phyloP scores from a whole-genome alignment of 495 filamentous ascomycete genomes.

The Penicillium odoratum region DNA sequence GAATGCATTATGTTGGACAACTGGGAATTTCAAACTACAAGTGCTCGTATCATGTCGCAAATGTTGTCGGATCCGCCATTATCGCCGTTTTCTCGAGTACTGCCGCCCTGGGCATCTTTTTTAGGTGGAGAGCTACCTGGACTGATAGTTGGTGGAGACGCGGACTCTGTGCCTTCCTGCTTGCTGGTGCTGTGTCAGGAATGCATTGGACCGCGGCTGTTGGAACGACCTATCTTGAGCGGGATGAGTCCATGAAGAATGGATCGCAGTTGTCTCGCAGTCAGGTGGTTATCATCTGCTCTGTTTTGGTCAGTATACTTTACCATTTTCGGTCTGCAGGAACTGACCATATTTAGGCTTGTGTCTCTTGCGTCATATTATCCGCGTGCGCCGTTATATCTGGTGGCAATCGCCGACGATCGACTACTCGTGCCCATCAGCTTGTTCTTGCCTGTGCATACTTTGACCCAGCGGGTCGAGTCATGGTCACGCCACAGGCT shows the following conservation, averaged over 20 bases:
- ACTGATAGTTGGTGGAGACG: slow-evolving; percentile 77
- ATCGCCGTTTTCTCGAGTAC: slow-evolving; percentile 72
- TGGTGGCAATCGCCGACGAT: slow-evolving; percentile 53
- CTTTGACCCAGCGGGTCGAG: slow-evolving; percentile 70
- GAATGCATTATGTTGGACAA: slow-evolving; percentile 90
- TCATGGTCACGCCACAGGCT: slow-evolving; percentile 80
- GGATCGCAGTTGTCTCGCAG: slow-evolving; percentile 48
- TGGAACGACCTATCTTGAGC: slow-evolving; percentile 65
- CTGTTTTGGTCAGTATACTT: slow-evolving; percentile 56
- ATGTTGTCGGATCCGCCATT: slow-evolving; percentile 67
- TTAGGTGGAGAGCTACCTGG: slow-evolving; percentile 73
- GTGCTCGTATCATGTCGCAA: slow-evolving; percentile 53
- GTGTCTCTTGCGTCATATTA: slow-evolving; percentile 59
- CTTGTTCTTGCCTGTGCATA: slow-evolving; percentile 74
- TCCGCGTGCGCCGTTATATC: slow-evolving; percentile 57
- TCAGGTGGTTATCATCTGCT: slow-evolving; percentile 62
- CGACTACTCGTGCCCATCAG: slow-evolving; percentile 69
- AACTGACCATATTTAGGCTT: slow-evolving; percentile 40
- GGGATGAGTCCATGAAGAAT: slow-evolving; percentile 28
- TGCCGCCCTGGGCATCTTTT: slow-evolving; percentile 71
- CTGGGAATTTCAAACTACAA: slow-evolving; percentile 77
- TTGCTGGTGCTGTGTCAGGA: slow-evolving; percentile 74
- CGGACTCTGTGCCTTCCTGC: slow-evolving; percentile 59
- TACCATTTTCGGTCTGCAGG: slow-evolving; percentile 10
- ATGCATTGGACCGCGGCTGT: slow-evolving; percentile 87